phyloP scores from a whole-genome alignment of 164 flowering plant genomes.

The Berberis vulgaris region DNA sequence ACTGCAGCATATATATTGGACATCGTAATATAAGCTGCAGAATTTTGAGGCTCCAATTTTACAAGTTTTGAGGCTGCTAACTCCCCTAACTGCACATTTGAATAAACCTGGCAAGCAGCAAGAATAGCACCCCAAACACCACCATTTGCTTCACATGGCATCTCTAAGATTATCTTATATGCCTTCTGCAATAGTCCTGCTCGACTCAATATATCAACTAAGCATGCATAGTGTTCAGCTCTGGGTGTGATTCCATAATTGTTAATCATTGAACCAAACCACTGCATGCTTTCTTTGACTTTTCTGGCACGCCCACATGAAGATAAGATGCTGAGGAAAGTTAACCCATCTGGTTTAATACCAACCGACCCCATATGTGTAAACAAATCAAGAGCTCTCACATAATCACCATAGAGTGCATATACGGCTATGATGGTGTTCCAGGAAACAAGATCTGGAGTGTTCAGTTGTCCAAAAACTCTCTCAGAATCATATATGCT shows the following conservation, averaged over 20 bases:
- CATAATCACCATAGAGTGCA: conserved; percentile 40
- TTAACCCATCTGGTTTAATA: conserved; percentile 36
- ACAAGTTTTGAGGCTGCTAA: conserved; percentile 35
- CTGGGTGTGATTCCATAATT: conserved; percentile 21
- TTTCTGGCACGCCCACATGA: conserved; percentile 44
- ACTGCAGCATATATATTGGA: conserved; percentile 41
- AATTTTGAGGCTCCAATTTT: conserved; percentile 32
- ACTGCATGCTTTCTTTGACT: conserved; percentile 33
- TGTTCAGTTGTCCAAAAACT: conserved; percentile 23
- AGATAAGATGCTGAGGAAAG: conserved; percentile 41
- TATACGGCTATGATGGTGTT: conserved; percentile 40
- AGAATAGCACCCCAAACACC: conserved; percentile 38
- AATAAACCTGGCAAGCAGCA: conserved; percentile 26
- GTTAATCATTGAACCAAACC: conserved; percentile 24
- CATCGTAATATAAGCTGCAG: conserved; percentile 31
- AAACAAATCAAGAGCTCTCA: conserved; percentile 27
- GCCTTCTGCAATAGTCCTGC: conserved; percentile 39
- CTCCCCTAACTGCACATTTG: conserved; percentile 37
- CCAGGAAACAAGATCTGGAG: conserved; percentile 41
- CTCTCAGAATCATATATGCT: conserved; percentile 28
- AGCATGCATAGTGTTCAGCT: conserved; percentile 39
- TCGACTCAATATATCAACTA: conserved; percentile 38
- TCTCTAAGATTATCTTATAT: conserved; percentile 21
- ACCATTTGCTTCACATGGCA: conserved; percentile 32
- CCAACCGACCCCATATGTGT: conserved; percentile 19